Evolutionary conservation across 345 rosid species (phyloP).

Genomic region (Diplotaxis tenuifolia): DNA sequence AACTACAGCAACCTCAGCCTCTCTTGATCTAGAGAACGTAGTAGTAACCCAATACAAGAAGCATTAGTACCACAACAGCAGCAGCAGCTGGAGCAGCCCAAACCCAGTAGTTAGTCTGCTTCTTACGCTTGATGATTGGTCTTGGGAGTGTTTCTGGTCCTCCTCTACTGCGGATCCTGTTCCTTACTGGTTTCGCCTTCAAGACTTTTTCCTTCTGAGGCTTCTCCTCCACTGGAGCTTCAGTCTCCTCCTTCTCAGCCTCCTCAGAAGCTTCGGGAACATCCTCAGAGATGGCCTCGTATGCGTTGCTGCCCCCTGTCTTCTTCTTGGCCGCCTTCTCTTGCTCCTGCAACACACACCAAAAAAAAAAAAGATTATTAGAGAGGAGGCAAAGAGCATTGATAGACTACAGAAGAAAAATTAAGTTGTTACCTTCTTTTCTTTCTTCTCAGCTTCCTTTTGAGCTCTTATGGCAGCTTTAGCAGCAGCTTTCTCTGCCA

Average conservation of each 20-base stretch:
- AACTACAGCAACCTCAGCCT: slow-evolving; percentile 34
- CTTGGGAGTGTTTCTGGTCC: slow-evolving; percentile 59
- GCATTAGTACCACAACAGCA: slow-evolving; percentile 47
- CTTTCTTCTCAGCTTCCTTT: slow-evolving; percentile 92
- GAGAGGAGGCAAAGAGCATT: background rate
- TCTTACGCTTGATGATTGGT: slow-evolving; percentile 68
- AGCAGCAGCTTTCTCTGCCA: slow-evolving; percentile 85
- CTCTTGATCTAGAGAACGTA: slow-evolving; percentile 35
- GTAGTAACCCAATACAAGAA: slow-evolving; percentile 50
- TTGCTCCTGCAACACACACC: slow-evolving; percentile 58
- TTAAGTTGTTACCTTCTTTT: slow-evolving; percentile 51
- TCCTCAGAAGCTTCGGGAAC: slow-evolving; percentile 47
- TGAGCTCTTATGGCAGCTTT: slow-evolving; percentile 88
- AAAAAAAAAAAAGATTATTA: background rate
- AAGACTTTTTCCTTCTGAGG: background rate
- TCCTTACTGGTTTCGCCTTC: slow-evolving; percentile 29
- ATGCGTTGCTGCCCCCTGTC: slow-evolving; percentile 12
- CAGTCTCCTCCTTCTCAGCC: slow-evolving; percentile 42
- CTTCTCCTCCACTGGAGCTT: slow-evolving; percentile 7
- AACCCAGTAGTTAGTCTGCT: slow-evolving; percentile 64
- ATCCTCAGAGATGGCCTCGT: slow-evolving; percentile 40
- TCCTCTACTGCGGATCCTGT: slow-evolving; percentile 41
- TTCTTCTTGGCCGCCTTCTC: slow-evolving; percentile 87
- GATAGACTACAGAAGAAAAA: background rate
- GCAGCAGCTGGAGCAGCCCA: slow-evolving; percentile 61